Evolutionary conservation across 306 rosid genomes (phyloP).

Genomic region (Lablab purpureus): DNA sequence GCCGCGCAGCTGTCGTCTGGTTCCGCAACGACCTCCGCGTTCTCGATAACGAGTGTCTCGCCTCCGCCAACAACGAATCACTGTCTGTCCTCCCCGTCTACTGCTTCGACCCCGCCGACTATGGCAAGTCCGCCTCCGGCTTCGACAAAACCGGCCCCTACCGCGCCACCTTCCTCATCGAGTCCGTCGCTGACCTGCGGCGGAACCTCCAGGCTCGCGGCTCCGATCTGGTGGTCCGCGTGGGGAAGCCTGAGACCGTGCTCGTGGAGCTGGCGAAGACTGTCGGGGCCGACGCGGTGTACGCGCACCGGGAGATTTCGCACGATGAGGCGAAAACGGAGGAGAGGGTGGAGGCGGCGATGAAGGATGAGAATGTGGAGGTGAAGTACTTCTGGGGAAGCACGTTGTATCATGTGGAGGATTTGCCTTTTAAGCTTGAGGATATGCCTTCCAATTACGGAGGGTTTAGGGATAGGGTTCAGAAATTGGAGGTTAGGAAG

Average conservation of each 20-base stretch:
- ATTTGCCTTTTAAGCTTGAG: conserved; percentile 85
- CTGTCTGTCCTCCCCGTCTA: conserved; percentile 85
- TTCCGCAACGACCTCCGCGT: conserved; percentile 92
- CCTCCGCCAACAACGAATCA: conserved; percentile 80
- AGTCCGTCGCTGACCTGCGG: conserved; percentile 81
- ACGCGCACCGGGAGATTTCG: conserved; percentile 81
- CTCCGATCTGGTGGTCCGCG: conserved; percentile 84
- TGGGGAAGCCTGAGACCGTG: conserved; percentile 87
- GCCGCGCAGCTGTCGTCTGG: conserved; percentile 89
- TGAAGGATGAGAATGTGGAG: conserved; percentile 91
- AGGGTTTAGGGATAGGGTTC: conserved; percentile 79
- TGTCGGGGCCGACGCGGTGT: conserved; percentile 83
- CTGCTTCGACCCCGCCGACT: conserved; percentile 91
- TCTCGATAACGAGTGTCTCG: conserved; percentile 83
- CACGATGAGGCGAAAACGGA: conserved; percentile 86
- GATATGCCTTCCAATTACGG: conserved; percentile 89
- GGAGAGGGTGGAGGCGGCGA: conserved; percentile 72
- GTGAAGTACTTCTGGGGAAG: conserved; percentile 96
- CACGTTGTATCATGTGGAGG: conserved; percentile 84
- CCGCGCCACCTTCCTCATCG: conserved; percentile 77
- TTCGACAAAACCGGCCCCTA: conserved; percentile 88
- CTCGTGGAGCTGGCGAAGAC: conserved; percentile 82
- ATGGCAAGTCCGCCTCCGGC: conserved; percentile 87
- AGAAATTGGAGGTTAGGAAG: conserved; percentile 81
- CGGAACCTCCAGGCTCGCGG: conserved; percentile 79